Evolutionary conservation across 2,329 filamentous ascomycete genomes (phyloP), one percentile per base, ranked within the genome.

Genomic region (Scopulariopsis brevicaulis): DNA sequence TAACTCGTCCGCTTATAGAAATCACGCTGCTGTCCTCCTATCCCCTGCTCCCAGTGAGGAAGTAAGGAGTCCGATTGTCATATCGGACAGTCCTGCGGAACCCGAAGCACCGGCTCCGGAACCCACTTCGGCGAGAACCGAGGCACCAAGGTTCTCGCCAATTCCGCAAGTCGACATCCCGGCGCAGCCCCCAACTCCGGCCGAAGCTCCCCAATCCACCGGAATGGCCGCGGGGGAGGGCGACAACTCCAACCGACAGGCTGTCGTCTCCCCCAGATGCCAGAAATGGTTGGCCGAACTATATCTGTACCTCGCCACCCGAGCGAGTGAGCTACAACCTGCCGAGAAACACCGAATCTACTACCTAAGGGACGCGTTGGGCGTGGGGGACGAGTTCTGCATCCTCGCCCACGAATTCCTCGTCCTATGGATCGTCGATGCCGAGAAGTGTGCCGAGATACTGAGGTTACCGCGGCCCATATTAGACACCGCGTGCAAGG

Each of bases 11-110:
- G 11, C 34, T 32, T 37, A 53, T 15, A 57, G 35, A 4, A 22
- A n/a, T 25, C 55, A 40, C 10, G 18, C 20, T 10, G 4, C n/a
- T 4, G 22, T 53, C 34, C 55, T 57, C 20, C 55, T 48, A 18
- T 57, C 55, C 14, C 55, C 48, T 14, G 20, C 55, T 28, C 55
- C 55, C 15, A 57, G 55, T 14, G 34, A 53, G n/a, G 55, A 57
- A 43, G 32, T 46, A 6, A 40, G 32, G 20, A 57, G 55, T 48
- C 55, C 55, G 7, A n/a, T 43, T 40, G 14, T 34, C 11, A 28
- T 43, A 12, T 51, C 55, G 40, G 20, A 8, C 24, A 25, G 12
- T 24, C 14, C 24, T 10, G 10, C 48, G 10, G 22, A 22, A 53
- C 12, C 20, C 22, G 4, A 22, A 53, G 15, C 32, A 20, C 28